A percentile compares a stretch with the other conserved stretches of the same genome.
phyloP scores from a whole-genome alignment of 208 protist species.

The Trypanosoma avium region DNA sequence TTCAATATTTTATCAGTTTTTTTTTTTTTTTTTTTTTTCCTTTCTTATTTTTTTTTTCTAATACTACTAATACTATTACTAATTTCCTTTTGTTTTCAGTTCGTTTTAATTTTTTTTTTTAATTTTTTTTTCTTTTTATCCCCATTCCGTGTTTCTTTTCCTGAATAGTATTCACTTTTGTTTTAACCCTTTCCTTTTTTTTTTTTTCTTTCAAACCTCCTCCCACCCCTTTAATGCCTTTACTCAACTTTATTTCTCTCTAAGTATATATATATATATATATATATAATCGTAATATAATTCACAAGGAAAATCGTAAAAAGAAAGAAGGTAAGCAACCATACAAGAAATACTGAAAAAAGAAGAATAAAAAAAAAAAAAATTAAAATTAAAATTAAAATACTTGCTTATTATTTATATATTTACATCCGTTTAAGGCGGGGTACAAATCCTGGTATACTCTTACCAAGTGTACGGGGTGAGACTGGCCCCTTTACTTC shows the following conservation, averaged over 20 bases:
- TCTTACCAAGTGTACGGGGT: conserved; percentile 68
- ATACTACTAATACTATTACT: background rate
- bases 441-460: conserved; percentile 58
- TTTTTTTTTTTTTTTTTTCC: conserved; percentile 8
- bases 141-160: background rate
- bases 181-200: background rate
- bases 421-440: conserved; percentile 65
- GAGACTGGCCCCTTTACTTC: conserved; percentile 62
- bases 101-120: background rate
- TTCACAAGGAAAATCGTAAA: too few relatives aligned
- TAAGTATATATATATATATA: too few relatives aligned
- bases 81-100: background rate
- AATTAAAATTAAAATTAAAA: background rate
- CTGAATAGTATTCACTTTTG: background rate
- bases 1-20: background rate
- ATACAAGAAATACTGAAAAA: background rate
- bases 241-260: too few relatives aligned
- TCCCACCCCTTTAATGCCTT: too few relatives aligned
- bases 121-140: background rate
- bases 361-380: conserved; percentile 1
- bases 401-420: background rate
- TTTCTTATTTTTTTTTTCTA: conserved; percentile 16
- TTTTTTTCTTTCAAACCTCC: background rate
- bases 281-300: too few relatives aligned
- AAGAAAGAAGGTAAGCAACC: too few relatives aligned